Base-by-base conservation (phyloP, 768 basidiomycete genomes). In the Cystofilobasidium bisporidii region DNA sequence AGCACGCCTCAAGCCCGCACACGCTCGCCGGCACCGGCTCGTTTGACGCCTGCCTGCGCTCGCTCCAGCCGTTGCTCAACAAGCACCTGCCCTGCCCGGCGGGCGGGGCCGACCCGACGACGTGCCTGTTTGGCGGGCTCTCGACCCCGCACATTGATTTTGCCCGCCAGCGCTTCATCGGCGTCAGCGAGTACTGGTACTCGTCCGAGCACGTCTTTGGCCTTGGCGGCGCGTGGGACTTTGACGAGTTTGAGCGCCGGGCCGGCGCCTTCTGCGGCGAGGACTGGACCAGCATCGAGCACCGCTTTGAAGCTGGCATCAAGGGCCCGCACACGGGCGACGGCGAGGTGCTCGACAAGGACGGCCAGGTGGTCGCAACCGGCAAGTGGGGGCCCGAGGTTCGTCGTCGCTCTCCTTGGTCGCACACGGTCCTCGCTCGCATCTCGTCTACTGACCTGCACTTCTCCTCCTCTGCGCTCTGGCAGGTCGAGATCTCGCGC, bases 151-250 rank as follows among this genome's bases (percentile, higher is more conserved):
- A 86, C 1, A 97, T 98, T 74, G 90, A 98, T 78, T 99, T 98
- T 76, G 83, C 84, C 45, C 89, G 76, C 56, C 65, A 76, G 47
- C 75, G 76, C 64, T 99, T 98, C 76, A 96, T 99, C 72, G 96
- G 96, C 3, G 86, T 99, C 45, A 93, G 91, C 18, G 96, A 99
- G 77, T 99, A 98, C 76, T 99, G 94, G 94, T 98, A 97, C 78
- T 97, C 94, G 30, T 91, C 92, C 14, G 92, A 99, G 72, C 92
- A 98, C 76, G 87, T 97, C 58, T 63, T 64, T 40, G 90, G 89
- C 1, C 82, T 97, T 2, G 93, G 92, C 26, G 96, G 96, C 3
- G 82, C 91, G 26, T 99, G 97, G 79, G 89, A 98, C 76, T 94
- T 90, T 74, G 89, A 91, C 32, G 87, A 94, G 75, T 99, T 94